Evolutionary conservation across 176 grass and related monocot genomes (phyloP), one percentile per base, ranked within the genome.

Genomic region (Urochloa ruziziensis): DNA sequence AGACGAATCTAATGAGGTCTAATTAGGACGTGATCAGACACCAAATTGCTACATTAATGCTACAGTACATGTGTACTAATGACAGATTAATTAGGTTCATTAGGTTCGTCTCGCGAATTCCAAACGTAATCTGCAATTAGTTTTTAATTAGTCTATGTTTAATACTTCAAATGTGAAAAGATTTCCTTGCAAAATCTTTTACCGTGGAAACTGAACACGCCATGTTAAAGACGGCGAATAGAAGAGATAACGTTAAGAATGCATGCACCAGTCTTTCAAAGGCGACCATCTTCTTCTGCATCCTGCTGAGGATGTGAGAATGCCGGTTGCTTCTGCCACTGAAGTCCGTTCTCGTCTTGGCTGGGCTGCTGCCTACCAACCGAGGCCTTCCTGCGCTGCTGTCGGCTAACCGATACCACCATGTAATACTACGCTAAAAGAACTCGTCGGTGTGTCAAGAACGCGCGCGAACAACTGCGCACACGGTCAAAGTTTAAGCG

Each of bases 331-430:
- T 68, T 54, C 47, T 68, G 78, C 47, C 63, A 56, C 78, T 28
- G 17, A 53, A 67, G 7, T 56, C 49, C 2, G 4, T 11, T 1
- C 8, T 18, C 32, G 28, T 40, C 39, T 67, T 67, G 30, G 78
- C 52, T 80, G 78, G 78, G 27, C 6, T 53, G 32, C 47, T 80
- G 78, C 78, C 63, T 54, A 80, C 78, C 63, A 67, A 68, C 78
- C 28, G 44, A 46, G 12, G 25, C 16, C 18, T 48, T 30, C 13
- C 13, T 33, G 7, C 71, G 34, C 21, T 54, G 49, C 73, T 57
- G 73, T 58, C 52, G 33, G 73, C 73, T 37, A 37, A 25, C 49
- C 32, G 49, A 56, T 6, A 21, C 15, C 28, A 30, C 3, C 32
- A 29, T 29, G 5, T 13, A 23, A 1, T 21, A 18, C 51, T 54